phyloP scores from a whole-genome alignment of 2,329 filamentous ascomycete genomes.

The Sporothrix variecibatus region DNA sequence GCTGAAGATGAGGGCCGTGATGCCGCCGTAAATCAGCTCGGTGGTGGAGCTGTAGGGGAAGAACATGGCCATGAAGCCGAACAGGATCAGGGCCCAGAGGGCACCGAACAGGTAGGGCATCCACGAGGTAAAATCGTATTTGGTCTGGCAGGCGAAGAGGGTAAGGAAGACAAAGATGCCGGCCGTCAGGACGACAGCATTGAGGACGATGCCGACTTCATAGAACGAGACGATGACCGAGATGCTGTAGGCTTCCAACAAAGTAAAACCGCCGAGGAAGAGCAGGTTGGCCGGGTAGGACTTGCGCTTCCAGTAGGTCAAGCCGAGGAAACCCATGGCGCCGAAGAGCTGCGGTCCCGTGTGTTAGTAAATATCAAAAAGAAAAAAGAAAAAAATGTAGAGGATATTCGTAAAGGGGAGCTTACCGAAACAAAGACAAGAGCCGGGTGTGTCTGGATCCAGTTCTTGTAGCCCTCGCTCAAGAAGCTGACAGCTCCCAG shows the following conservation, averaged over 20 bases:
- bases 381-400: background rate
- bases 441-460: slow-evolving; percentile 83
- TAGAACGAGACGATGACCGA: slow-evolving; percentile 93
- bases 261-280: slow-evolving; percentile 88
- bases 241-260: slow-evolving; percentile 90
- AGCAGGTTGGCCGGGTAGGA: slow-evolving; percentile 92
- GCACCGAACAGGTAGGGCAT: slow-evolving; percentile 91
- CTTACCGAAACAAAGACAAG: slow-evolving; percentile 80
- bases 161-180: slow-evolving; percentile 79
- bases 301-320: slow-evolving; percentile 95
- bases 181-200: slow-evolving; percentile 85
- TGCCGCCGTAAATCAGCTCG: slow-evolving; percentile 82
- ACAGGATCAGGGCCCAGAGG: slow-evolving; percentile 87
- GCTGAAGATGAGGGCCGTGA: slow-evolving; percentile 85
- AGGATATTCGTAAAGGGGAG: slow-evolving; percentile 29
- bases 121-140: slow-evolving; percentile 98
- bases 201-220: slow-evolving; percentile 77
- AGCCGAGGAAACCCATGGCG: slow-evolving; percentile 77
- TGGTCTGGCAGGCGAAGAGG: slow-evolving; percentile 92
- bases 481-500: slow-evolving; percentile 86
- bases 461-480: slow-evolving; percentile 73
- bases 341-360: slow-evolving; percentile 67
- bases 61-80: slow-evolving; percentile 90
- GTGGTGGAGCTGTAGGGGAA: slow-evolving; percentile 79
- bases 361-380: background rate